Evolutionary conservation across 1,284 basidiomycete species (phyloP), one percentile per base, ranked within the genome.

Genomic region (Chalciporus sp.): DNA sequence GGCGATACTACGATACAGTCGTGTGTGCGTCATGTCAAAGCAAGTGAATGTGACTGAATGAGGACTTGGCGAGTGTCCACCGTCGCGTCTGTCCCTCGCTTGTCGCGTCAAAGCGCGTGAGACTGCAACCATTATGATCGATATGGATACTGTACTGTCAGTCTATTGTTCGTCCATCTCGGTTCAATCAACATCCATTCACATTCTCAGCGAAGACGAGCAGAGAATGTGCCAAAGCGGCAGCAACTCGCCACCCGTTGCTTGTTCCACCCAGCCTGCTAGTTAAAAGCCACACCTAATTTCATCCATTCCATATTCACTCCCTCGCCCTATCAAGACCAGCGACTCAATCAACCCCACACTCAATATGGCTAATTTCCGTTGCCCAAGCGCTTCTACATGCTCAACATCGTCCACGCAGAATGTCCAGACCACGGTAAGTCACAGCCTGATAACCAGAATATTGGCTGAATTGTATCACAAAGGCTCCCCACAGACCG

Each of bases 1-100:
- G 14, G 75, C 65, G 35, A 81, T 65, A n/a, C 67, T 61, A 43
- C 79, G 78, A 61, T 82, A 81, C n/a, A 71, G 51, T 52, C 52
- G 55, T 29, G 41, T 45, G 56, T 51, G 53, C 57, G 52, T 31
- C 70, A 71, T 72, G 58, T 59, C 61, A 57, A 71, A 65, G 68
- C 56, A 28, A 27, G 37, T 20, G 19, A 20, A 37, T 7, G 11
- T 19, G 12, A 9, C 5, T 19, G n/a, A n/a, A n/a, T n/a, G n/a
- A n/a, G n/a, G n/a, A n/a, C n/a, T n/a, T n/a, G n/a, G n/a, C n/a
- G n/a, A 19, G 12, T 10, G 40, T 41, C 40, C 40, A 41, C 40
- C 20, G 2, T 41, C 19, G 40, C 40, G 40, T 41, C 31, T 6
- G 12, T 31, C 9, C n/a, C 39, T 23, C 19, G 20, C 40, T 41